These are phyloP conservation scores for Wickerhamiella cacticola DNA, from an alignment of 805 yeast genomes.

Conservation along the genomic window DNA sequence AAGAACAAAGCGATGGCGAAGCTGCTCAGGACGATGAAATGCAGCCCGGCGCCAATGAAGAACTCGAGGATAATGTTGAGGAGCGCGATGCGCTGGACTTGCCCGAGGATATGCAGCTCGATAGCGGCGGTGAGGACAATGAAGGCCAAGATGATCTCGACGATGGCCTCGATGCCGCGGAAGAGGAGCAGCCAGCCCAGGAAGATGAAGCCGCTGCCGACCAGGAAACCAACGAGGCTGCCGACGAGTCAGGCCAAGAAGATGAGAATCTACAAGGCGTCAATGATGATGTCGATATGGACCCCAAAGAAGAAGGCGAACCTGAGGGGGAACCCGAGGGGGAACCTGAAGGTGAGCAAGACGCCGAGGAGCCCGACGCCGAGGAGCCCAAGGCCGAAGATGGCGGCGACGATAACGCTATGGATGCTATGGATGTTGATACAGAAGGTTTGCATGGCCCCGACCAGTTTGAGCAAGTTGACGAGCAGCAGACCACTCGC, in stretches of 20 bases:
- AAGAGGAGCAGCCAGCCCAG: slow-evolving; percentile 18
- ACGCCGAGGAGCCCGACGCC: slow-evolving; percentile 23
- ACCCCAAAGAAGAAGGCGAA: slow-evolving; percentile 24
- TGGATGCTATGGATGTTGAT: slow-evolving; percentile 31
- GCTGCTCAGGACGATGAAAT: slow-evolving; percentile 77
- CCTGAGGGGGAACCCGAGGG: slow-evolving; percentile 25
- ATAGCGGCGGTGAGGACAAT: slow-evolving; percentile 56
- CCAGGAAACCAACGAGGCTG: slow-evolving; percentile 20
- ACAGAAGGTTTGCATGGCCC: slow-evolving; percentile 50
- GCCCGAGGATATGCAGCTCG: slow-evolving; percentile 86
- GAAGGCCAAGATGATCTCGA: slow-evolving; percentile 27
- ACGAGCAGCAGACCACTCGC: slow-evolving; percentile 24
- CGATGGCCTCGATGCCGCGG: slow-evolving; percentile 25
- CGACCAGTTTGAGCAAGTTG: slow-evolving; percentile 51
- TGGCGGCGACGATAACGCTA: slow-evolving; percentile 16
- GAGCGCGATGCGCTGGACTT: slow-evolving; percentile 79
- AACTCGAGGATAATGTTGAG: slow-evolving; percentile 61
- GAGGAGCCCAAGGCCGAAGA: slow-evolving; percentile 29
- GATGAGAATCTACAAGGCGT: slow-evolving; percentile 22
- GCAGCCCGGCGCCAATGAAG: slow-evolving; percentile 38
- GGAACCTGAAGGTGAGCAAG: slow-evolving; percentile 28
- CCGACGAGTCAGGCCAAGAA: slow-evolving; percentile 20
- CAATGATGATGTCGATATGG: slow-evolving; percentile 18
- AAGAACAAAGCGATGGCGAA: slow-evolving; percentile 47
- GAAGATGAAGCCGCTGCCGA: slow-evolving; percentile 22